Evolutionary conservation across 1,284 basidiomycete genomes (phyloP), one percentile per base, ranked within the genome.

Genomic region (Peniophora sp.): DNA sequence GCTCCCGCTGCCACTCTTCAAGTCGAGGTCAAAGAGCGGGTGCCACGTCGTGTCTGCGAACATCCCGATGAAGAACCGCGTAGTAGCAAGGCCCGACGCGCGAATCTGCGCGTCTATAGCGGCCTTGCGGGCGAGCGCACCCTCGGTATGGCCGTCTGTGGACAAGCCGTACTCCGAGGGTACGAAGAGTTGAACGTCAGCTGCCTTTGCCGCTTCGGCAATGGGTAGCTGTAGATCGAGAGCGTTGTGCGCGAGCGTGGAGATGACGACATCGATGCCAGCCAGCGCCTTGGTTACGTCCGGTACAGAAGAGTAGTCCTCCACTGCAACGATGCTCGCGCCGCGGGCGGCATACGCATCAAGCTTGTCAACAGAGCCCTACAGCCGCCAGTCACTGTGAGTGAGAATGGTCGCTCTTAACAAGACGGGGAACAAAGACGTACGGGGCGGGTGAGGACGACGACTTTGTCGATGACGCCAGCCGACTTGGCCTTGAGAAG

Each of bases 161-260:
- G 45, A 23, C 47, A 49, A 36, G 5, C 63, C 64, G 35, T 57
- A 65, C 51, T 65, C 64, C 35, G 61, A 64, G 1, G 63, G 65
- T 16, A 60, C 60, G 51, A 65, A 67, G 24, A 65, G 54, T 49
- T 62, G 58, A 3, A 65, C 63, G 14, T 60, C 63, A 0, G 62
- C 61, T 5, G 49, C 50, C 51, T 66, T 63, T 8, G 64, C 59
- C 0, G 62, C 61, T 9, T 59, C 55, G 6, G 58, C 62, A n/a
- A 65, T 48, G 0, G 55, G 24, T 2, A 49, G 45, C 54, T 67
- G 64, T 8, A 44, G 27, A 5, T 43, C 50, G 17, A 58, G 34
- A 8, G 50, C 58, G 3, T 2, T 3, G 22, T 23, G 39, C 11
- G 20, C 39, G 24, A 65, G n/a, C 3, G 63, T 57, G n/a, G 57